A percentile compares a stretch with the other conserved stretches of the same genome.
Conservation (phyloP, 2,329 filamentous ascomycete genomes). For the Bertia moriformis region DNA sequence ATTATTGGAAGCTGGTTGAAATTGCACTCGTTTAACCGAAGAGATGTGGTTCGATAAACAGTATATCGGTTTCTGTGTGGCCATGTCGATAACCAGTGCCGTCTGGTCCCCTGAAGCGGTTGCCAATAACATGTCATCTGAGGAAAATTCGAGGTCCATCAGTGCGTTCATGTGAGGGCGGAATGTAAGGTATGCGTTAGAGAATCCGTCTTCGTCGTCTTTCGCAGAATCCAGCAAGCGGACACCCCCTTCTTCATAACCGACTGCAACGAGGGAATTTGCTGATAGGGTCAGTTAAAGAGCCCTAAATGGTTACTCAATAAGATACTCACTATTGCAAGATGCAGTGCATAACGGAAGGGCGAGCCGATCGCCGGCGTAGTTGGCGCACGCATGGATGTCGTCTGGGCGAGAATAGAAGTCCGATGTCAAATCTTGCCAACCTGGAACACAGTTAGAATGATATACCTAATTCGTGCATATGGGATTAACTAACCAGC, state of each 20-base stretch:
- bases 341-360: constrained; percentile 52
- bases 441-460: constrained; percentile 20
- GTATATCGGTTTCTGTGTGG: constrained; percentile 38
- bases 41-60: constrained; percentile 44
- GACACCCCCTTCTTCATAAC: constrained; percentile 55
- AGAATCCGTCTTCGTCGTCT: constrained; percentile 32
- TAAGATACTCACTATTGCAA: constrained; percentile 41
- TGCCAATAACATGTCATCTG: constrained; percentile 50
- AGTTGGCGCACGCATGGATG: constrained; percentile 21
- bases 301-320: constrained; percentile 4
- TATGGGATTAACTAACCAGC: constrained; percentile 14
- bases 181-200: constrained; percentile 40
- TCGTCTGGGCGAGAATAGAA: constrained; percentile 45
- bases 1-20: constrained; percentile 42
- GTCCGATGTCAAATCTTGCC: constrained; percentile 40
- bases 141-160: constrained; percentile 57
- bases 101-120: constrained; percentile 64
- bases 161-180: constrained; percentile 56
- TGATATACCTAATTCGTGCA: not conserved
- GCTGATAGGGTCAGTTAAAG: constrained; percentile 18
- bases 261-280: constrained; percentile 54
- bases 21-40: constrained; percentile 49
- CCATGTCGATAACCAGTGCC: constrained; percentile 46
- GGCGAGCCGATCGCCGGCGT: constrained; percentile 17
- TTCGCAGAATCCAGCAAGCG: constrained; percentile 46